Percentiles rank a stretch among this genome's conserved stretches.
Evolutionary conservation across 179 eudicot species (phyloP).

Genomic region (Spinacia oleracea): DNA sequence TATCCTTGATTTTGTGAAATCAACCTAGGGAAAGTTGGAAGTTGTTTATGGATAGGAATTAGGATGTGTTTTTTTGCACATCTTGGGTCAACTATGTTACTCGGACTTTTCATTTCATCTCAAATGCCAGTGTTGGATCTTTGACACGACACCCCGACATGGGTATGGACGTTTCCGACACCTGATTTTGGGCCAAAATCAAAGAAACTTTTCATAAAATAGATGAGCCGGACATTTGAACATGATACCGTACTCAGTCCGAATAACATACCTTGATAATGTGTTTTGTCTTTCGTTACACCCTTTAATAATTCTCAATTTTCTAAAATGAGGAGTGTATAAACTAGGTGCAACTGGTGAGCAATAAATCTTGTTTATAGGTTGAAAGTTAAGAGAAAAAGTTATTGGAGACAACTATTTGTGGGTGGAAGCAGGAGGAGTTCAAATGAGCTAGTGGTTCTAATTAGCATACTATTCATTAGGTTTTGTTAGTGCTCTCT

Average conservation of each 20-base stretch:
- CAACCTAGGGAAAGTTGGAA: too few relatives aligned
- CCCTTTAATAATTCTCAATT: neutral
- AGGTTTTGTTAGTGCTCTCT: neutral
- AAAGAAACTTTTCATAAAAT: too few relatives aligned
- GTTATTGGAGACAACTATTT: neutral
- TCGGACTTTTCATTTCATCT: too few relatives aligned
- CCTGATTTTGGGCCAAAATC: too few relatives aligned
- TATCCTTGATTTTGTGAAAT: neutral
- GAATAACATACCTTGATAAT: neutral
- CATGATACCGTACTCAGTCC: neutral
- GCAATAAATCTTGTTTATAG: neutral
- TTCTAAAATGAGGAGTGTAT: too few relatives aligned
- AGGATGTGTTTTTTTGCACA: too few relatives aligned
- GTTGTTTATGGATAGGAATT: too few relatives aligned
- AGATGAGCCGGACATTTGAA: too few relatives aligned
- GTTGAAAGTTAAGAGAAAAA: neutral
- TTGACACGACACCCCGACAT: too few relatives aligned
- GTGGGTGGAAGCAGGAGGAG: neutral
- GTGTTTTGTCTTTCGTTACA: neutral
- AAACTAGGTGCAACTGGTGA: neutral
- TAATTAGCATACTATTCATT: neutral
- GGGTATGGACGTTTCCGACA: too few relatives aligned
- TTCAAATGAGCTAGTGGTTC: neutral
- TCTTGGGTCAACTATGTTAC: too few relatives aligned
- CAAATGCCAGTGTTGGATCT: too few relatives aligned